phyloP scores from a whole-genome alignment of 129 eudicot genomes.

The Chrysanthemum lavandulifolium region DNA sequence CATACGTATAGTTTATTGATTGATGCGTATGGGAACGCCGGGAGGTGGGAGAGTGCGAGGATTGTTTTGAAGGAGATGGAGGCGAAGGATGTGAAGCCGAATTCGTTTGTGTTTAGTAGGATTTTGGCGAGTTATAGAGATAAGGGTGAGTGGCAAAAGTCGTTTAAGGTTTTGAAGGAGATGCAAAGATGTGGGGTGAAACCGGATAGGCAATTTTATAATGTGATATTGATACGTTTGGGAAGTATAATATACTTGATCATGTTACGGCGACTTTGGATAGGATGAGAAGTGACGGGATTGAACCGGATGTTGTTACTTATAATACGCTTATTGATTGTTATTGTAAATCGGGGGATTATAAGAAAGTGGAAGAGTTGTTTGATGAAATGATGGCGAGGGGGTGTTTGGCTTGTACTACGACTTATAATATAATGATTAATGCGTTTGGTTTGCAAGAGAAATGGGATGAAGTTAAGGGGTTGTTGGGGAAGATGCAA shows the following conservation, averaged over 20 bases:
- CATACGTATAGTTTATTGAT: conserved; percentile 78
- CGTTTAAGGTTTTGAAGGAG: conserved; percentile 87
- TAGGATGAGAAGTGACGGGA: conserved; percentile 77
- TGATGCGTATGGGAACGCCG: conserved; percentile 83
- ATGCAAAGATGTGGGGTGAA: conserved; percentile 74
- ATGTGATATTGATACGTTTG: conserved; percentile 91
- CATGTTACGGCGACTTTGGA: conserved; percentile 76
- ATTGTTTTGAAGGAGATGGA: conserved; percentile 94
- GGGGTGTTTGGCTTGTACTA: conserved; percentile 77
- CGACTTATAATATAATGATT: conserved; percentile 88
- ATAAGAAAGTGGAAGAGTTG: conserved; percentile 63
- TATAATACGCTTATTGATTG: conserved; percentile 93
- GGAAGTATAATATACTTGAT: conserved; percentile 83
- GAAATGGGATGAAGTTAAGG: conserved; percentile 74
- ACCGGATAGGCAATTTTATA: conserved; percentile 82
- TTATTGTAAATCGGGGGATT: conserved; percentile 75
- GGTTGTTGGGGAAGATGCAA: conserved; percentile 78
- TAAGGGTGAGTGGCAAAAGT: conserved; percentile 85
- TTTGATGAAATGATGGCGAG: conserved; percentile 68
- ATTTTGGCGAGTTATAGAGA: conserved; percentile 78
- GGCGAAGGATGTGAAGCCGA: conserved; percentile 66
- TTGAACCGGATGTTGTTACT: conserved; percentile 84
- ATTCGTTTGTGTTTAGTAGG: conserved; percentile 70
- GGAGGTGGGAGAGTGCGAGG: conserved; percentile 95
- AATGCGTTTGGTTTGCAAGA: conserved; percentile 78